Percentiles rank a stretch among this genome's conserved stretches.
phyloP scores from a whole-genome alignment of 345 rosid genomes.

The Passiflora organensis region DNA sequence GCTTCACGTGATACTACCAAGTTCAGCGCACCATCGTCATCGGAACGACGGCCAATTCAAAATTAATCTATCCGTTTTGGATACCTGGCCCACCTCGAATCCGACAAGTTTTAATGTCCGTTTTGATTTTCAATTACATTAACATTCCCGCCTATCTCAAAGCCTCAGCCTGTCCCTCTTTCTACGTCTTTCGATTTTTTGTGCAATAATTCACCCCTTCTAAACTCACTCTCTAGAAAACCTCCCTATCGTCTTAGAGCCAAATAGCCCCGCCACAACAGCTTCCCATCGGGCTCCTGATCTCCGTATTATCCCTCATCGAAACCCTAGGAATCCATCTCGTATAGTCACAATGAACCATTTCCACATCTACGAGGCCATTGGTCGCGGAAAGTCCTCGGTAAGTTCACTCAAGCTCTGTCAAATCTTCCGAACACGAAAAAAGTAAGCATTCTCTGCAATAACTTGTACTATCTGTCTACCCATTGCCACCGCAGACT shows the following conservation, averaged over 20 bases:
- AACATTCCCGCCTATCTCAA: conserved; percentile 28
- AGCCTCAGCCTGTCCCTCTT: conserved; percentile 6
- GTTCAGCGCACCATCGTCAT: too few species aligned
- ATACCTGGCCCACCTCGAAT: background rate
- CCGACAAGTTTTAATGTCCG: conserved; percentile 7
- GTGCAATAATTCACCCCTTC: conserved; percentile 7
- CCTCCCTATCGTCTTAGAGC: background rate
- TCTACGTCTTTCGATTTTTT: conserved; percentile 5
- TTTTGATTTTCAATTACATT: conserved; percentile 10
- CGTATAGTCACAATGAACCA: conserved; percentile 54
- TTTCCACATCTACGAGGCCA: conserved; percentile 91
- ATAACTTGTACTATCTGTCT: background rate
- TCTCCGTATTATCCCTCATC: conserved; percentile 10
- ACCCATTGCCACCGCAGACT: conserved; percentile 32
- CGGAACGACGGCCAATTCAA: too few species aligned
- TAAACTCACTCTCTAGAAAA: conserved; percentile 4
- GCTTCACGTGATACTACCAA: too few species aligned
- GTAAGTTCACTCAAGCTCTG: conserved; percentile 27
- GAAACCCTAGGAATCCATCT: conserved; percentile 21
- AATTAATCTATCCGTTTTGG: too few species aligned
- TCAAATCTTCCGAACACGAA: too few species aligned
- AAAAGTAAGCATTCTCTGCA: background rate
- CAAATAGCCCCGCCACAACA: background rate
- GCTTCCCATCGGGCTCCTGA: background rate
- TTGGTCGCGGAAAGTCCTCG: conserved; percentile 97